Conservation (phyloP, 202 grass and related monocot species). For the Carex sylvatica region DNA sequence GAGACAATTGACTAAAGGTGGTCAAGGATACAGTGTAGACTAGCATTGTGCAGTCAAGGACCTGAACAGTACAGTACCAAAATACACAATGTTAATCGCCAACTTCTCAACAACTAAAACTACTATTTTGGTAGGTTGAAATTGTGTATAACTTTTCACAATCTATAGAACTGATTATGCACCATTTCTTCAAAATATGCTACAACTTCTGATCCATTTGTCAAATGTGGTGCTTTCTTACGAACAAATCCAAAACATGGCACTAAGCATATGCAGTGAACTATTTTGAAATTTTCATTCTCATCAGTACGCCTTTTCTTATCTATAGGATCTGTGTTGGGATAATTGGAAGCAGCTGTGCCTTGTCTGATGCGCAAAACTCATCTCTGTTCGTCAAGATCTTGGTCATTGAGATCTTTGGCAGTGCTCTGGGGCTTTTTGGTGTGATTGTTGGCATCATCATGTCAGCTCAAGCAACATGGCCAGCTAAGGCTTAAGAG, state of each 20-base stretch:
- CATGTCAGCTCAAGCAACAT: constrained; percentile 94
- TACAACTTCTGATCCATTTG: not conserved
- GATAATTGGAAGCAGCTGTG: constrained; percentile 96
- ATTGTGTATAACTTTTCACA: not conserved
- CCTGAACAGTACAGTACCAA: not conserved
- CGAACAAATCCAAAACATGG: constrained; percentile 3
- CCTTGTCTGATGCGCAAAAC: constrained; percentile 94
- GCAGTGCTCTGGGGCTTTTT: constrained; percentile 89
- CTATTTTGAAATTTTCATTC: not conserved
- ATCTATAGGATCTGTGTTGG: constrained; percentile 78
- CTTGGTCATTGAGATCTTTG: constrained; percentile 93
- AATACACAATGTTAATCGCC: not conserved
- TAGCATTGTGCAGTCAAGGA: not conserved
- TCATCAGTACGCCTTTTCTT: constrained; percentile 18
- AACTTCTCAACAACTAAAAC: not conserved
- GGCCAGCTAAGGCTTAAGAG: constrained; percentile 50
- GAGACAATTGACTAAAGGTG: not conserved
- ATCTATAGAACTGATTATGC: not conserved
- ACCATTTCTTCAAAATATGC: not conserved
- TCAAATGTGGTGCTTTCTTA: not conserved
- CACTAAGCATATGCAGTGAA: not conserved
- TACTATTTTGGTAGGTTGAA: not conserved
- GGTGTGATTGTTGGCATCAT: constrained; percentile 98
- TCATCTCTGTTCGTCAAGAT: constrained; percentile 96
- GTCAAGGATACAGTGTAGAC: not conserved